Base-by-base conservation (phyloP, 2,329 filamentous ascomycete genomes). In the Graphium sp. region DNA sequence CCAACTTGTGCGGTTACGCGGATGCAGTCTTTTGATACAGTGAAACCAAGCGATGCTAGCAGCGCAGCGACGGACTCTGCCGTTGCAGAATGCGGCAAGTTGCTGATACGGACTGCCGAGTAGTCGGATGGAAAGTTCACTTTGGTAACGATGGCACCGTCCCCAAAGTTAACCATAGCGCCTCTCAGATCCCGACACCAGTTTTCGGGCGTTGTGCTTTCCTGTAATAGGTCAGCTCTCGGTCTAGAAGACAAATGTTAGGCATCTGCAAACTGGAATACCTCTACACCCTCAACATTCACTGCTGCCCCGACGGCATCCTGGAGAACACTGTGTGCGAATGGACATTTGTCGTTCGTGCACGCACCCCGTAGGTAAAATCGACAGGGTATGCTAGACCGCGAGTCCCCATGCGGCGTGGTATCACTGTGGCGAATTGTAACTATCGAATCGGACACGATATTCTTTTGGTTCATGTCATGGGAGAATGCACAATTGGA, bases 111-210 rank as follows among this genome's bases (percentile, higher is more conserved):
- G 18, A 52, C 39, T 1, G 48, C 43, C 2, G 51, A 54, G 28
- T 48, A 51, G 35, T 57, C 53, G 0, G 49, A 48, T 3, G 42
- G 35, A 6, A 54, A 37, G 4, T 37, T 39, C 3, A 51, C 32
- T 13, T 43, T 46, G 1, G 30, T 18, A 5, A 53, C 34, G 0
- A 28, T 28, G 2, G 45, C 49, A 5, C 53, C 53, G 10, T 43
- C 41, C 7, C 38, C 42, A 10, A 53, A 55, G 7, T 42, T 24
- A 2, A 41, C 46, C 32, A 43, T 34, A 4, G 42, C 44, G 1
- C 48, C 50, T 8, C 35, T 10, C 11, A 26, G 14, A 10, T 26
- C 7, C 11, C 12, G 24, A 15, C 14, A 15, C 12, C 24, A 26
- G 24, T 26, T 15, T 5, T 26, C 24, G 24, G n/a, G n/a, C n/a